Evolutionary conservation across 371 early-diverging fungal species (phyloP).

Genomic region (Rhizoclosmatium hyalinum): DNA sequence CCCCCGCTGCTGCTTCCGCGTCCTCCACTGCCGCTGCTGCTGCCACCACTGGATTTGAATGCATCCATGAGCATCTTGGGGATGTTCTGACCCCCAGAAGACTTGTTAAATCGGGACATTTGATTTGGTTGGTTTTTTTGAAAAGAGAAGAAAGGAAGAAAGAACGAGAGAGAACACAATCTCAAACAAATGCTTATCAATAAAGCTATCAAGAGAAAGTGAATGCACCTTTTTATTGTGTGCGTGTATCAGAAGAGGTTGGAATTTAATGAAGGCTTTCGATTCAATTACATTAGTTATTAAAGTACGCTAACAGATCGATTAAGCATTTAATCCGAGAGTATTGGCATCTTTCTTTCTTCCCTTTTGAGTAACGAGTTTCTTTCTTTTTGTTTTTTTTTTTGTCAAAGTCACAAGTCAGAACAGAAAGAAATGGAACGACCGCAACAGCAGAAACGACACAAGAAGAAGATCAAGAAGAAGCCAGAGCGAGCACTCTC

Average conservation of each 20-base stretch:
- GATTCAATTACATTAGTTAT: no score
- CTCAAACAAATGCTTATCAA: no score
- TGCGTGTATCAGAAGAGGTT: no score
- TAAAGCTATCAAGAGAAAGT: no score
- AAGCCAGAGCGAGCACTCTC: constrained; percentile 26
- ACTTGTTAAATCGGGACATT: constrained; percentile 22
- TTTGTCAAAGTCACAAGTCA: not conserved
- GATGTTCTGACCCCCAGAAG: constrained; percentile 11
- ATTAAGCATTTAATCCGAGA: no score
- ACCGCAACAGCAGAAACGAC: not conserved
- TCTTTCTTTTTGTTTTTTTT: constrained; percentile 4
- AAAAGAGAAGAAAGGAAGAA: constrained; percentile 2
- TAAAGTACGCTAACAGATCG: no score
- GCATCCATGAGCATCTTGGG: constrained; percentile 24
- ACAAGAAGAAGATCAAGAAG: constrained; percentile 23
- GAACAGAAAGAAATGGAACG: not conserved
- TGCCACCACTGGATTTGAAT: constrained; percentile 30
- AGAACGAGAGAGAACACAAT: not conserved
- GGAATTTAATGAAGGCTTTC: no score
- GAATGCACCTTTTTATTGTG: no score
- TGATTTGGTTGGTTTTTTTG: not conserved
- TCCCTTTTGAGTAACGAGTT: not conserved
- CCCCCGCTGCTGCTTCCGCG: constrained; percentile 17
- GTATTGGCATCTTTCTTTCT: not conserved
- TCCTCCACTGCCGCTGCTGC: constrained; percentile 27